Evolutionary conservation across 2,329 filamentous ascomycete species (phyloP).

Genomic region (Sarocladium kiliense): DNA sequence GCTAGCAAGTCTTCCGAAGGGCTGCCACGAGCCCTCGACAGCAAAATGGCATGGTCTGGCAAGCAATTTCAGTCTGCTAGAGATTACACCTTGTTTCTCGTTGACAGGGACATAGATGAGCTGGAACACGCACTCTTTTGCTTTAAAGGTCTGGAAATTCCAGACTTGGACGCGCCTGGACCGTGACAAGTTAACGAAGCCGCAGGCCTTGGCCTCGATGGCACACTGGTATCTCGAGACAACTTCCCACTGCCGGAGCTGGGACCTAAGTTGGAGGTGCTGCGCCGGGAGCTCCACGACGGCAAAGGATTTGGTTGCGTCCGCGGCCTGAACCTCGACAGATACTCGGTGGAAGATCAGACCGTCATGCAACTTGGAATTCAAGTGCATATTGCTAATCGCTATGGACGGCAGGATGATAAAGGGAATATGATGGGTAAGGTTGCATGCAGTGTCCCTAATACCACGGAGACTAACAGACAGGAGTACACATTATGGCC

Average conservation of each 20-base stretch:
- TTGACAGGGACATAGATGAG: constrained; percentile 40
- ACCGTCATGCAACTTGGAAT: constrained; percentile 61
- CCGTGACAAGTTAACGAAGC: constrained; percentile 15
- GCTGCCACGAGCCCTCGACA: constrained; percentile 40
- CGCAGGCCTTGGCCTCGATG: constrained; percentile 46
- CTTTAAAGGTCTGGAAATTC: constrained; percentile 45
- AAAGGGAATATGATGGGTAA: constrained; percentile 59
- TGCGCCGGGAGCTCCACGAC: constrained; percentile 52
- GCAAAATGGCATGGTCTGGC: constrained; percentile 47
- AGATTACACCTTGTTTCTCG: constrained; percentile 42
- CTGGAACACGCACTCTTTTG: constrained; percentile 39
- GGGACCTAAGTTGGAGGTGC: constrained; percentile 41
- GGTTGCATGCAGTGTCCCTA: neutral
- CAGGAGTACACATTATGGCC: constrained; percentile 52
- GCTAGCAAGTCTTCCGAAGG: constrained; percentile 39
- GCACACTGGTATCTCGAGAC: constrained; percentile 46
- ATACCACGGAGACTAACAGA: constrained; percentile 12
- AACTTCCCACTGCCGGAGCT: constrained; percentile 59
- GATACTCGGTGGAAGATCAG: constrained; percentile 56
- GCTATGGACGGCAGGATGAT: constrained; percentile 56
- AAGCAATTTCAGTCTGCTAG: constrained; percentile 35
- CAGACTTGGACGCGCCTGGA: neutral
- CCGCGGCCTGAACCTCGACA: constrained; percentile 55
- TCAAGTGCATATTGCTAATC: constrained; percentile 57
- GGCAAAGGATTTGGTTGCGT: constrained; percentile 61